Evolutionary conservation across 176 grass and related monocot species (phyloP).

Genomic region (Hyparrhenia diplandra): DNA sequence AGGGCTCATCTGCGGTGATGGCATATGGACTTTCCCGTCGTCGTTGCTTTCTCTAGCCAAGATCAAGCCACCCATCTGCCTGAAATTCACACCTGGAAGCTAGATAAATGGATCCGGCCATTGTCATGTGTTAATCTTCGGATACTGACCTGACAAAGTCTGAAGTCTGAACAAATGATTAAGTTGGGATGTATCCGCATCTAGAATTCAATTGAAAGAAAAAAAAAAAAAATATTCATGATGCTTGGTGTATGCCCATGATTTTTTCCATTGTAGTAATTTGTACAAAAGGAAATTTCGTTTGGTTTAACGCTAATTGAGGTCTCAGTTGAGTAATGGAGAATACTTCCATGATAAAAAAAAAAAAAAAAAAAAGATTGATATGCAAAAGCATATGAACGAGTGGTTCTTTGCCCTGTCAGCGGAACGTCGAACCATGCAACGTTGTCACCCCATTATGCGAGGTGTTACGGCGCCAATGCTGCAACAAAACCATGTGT

Average conservation of each 20-base stretch:
- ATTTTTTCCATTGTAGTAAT: too few species aligned
- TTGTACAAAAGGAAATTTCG: too few species aligned
- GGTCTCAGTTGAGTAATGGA: too few species aligned
- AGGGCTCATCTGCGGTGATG: conserved; percentile 85
- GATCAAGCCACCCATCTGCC: conserved; percentile 77
- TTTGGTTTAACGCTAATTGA: too few species aligned
- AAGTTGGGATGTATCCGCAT: neutral
- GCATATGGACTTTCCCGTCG: conserved; percentile 86
- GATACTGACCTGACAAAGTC: neutral
- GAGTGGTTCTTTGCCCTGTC: too few species aligned
- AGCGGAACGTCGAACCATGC: too few species aligned
- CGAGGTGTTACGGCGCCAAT: too few species aligned
- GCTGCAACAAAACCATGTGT: too few species aligned
- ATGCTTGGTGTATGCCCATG: neutral
- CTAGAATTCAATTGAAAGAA: neutral
- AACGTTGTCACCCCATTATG: too few species aligned
- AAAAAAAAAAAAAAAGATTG: too few species aligned
- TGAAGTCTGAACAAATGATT: neutral
- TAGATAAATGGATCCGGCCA: conserved; percentile 26
- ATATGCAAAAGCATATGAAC: too few species aligned
- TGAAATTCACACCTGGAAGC: conserved; percentile 64
- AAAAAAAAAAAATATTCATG: neutral
- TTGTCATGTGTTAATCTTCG: neutral
- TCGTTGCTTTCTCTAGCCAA: conserved; percentile 72
- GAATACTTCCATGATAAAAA: too few species aligned